Conservation (phyloP, 768 basidiomycete species). For the Tylopilus sp. region DNA sequence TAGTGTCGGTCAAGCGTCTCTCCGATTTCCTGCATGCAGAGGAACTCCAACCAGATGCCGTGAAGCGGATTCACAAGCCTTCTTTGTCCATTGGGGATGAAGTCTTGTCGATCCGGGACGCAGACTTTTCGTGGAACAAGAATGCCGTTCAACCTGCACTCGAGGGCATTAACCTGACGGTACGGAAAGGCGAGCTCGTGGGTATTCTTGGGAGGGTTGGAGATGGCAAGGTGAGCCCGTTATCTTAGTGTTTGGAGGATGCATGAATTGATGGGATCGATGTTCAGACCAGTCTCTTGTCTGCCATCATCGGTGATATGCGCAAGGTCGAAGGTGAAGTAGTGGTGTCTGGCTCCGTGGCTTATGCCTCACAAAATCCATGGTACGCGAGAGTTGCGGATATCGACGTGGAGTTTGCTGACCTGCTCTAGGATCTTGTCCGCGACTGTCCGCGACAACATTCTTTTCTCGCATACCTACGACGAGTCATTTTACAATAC, state of each 20-base stretch:
- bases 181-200: conserved; percentile 80
- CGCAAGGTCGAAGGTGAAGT: conserved; percentile 70
- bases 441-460: conserved; percentile 84
- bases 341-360: conserved; percentile 60
- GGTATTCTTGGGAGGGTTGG: conserved; percentile 89
- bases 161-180: conserved; percentile 70
- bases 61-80: conserved; percentile 45
- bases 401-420: neutral
- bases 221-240: conserved; percentile 68
- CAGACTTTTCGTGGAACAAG: conserved; percentile 80
- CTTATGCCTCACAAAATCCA: conserved; percentile 86
- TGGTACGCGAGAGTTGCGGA: conserved; percentile 47
- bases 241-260: neutral
- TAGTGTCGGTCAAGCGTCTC: conserved; percentile 79
- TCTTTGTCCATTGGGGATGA: conserved; percentile 57
- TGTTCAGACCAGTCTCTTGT: conserved; percentile 63
- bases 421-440: conserved; percentile 65
- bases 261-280: neutral
- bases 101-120: conserved; percentile 67
- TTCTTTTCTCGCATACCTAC: conserved; percentile 85
- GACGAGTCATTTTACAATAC: conserved; percentile 81
- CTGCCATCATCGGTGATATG: conserved; percentile 89
- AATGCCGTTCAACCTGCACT: conserved; percentile 55
- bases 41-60: conserved; percentile 78
- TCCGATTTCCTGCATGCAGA: conserved; percentile 70